Conservation (phyloP, 2,329 filamentous ascomycete species). For the Epichloe typhina region DNA sequence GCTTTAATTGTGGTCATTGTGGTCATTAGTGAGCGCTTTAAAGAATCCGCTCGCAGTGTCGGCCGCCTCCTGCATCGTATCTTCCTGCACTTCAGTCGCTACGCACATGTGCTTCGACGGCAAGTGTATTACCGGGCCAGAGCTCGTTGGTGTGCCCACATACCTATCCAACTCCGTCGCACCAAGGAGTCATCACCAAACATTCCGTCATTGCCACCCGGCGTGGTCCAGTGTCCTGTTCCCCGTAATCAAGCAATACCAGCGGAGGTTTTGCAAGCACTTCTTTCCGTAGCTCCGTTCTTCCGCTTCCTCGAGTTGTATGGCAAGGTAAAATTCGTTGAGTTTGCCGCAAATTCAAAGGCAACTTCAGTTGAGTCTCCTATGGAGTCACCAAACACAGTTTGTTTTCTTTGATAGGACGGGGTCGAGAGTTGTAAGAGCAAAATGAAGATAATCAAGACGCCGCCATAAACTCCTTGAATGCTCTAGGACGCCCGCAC, state of each 20-base stretch:
- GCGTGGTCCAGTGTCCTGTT: neutral
- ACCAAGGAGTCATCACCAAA: conserved; percentile 3
- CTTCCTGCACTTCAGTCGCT: neutral
- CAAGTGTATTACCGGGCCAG: neutral
- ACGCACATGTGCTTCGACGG: neutral
- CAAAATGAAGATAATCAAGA: neutral
- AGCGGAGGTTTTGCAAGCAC: neutral
- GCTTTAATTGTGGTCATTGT: neutral
- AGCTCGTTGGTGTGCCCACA: neutral
- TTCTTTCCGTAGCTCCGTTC: neutral
- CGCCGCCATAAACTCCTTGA: conserved; percentile 7
- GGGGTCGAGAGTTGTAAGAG: neutral
- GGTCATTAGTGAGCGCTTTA: neutral
- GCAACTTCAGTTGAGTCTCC: neutral
- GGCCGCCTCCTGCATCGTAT: neutral
- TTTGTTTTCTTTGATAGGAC: neutral
- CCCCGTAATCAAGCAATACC: neutral
- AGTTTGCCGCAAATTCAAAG: neutral
- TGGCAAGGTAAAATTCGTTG: too few relatives aligned
- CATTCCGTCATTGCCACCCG: conserved; percentile 1
- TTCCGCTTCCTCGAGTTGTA: neutral
- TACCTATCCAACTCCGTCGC: neutral
- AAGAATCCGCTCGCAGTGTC: neutral
- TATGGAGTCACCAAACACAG: neutral
- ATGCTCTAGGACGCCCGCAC: conserved; percentile 13